A percentile compares a stretch with the other conserved stretches of the same genome.
phyloP scores from a whole-genome alignment of 768 basidiomycete species.

The Boletus rubescentipes region DNA sequence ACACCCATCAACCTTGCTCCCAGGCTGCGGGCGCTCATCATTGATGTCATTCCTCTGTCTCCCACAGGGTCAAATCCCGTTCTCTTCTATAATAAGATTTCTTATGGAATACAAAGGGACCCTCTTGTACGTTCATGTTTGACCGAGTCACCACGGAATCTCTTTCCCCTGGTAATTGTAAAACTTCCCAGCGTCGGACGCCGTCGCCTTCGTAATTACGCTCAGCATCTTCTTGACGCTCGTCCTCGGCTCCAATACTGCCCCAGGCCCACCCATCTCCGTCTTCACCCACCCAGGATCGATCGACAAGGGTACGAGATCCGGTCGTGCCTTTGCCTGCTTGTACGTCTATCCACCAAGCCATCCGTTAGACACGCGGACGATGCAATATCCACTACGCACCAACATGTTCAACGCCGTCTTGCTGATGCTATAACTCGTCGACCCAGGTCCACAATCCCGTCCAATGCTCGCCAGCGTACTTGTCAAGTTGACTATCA shows the following conservation, averaged over 20 bases:
- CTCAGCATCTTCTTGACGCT: slow-evolving; percentile 21
- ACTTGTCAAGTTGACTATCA: slow-evolving; percentile 33
- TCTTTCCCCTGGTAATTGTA: background rate
- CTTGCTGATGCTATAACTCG: slow-evolving; percentile 5
- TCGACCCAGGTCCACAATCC: background rate
- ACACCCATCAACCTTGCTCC: slow-evolving; percentile 4
- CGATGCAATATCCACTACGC: too few species aligned
- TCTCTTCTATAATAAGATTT: background rate
- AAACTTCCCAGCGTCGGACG: slow-evolving; percentile 12
- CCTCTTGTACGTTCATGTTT: background rate
- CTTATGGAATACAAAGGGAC: background rate
- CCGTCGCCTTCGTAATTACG: background rate
- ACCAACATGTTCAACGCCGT: background rate
- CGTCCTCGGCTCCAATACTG: slow-evolving; percentile 26
- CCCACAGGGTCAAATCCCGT: background rate
- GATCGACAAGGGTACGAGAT: slow-evolving; percentile 62
- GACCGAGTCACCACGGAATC: background rate
- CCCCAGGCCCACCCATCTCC: slow-evolving; percentile 31
- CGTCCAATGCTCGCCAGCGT: slow-evolving; percentile 30
- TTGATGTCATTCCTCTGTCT: slow-evolving; percentile 1
- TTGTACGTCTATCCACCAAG: background rate
- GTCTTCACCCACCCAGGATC: slow-evolving; percentile 71
- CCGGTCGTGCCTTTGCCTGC: background rate
- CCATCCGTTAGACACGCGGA: too few species aligned
- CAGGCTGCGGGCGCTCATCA: slow-evolving; percentile 15